phyloP scores from a whole-genome alignment of 768 basidiomycete species.

The Hygrophorus russula region DNA sequence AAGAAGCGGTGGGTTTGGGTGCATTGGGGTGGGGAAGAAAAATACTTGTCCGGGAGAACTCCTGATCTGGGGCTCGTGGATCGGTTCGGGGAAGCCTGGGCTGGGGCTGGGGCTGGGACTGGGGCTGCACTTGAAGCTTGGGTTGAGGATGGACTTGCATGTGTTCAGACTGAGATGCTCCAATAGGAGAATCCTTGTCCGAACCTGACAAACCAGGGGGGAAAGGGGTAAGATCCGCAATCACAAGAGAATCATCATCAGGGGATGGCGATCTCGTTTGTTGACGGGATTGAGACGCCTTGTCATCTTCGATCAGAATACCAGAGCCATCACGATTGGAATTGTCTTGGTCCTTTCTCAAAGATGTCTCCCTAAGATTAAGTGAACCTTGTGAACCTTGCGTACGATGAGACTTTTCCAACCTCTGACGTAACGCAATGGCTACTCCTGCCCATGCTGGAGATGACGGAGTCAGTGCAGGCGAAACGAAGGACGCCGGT shows the following conservation, averaged over 20 bases:
- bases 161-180: neutral
- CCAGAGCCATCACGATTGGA: slow-evolving; percentile 14
- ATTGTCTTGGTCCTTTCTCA: slow-evolving; percentile 4
- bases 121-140: neutral
- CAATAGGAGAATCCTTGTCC: slow-evolving; percentile 2
- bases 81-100: slow-evolving; percentile 21
- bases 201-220: neutral
- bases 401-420: slow-evolving; percentile 19
- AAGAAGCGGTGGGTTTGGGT: slow-evolving; percentile 25
- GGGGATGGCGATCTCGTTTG: neutral
- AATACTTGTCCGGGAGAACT: slow-evolving; percentile 21
- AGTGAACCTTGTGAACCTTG: slow-evolving; percentile 7
- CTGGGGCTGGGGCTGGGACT: slow-evolving; percentile 9
- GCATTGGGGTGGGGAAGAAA: slow-evolving; percentile 38
- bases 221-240: too few relatives aligned
- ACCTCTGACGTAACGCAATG: slow-evolving; percentile 20
- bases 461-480: slow-evolving; percentile 5
- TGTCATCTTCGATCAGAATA: slow-evolving; percentile 38
- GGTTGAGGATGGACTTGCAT: too few relatives aligned
- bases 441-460: slow-evolving; percentile 7
- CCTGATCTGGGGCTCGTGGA: slow-evolving; percentile 18
- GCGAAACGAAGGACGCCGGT: slow-evolving; percentile 9
- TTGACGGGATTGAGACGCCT: slow-evolving; percentile 10
- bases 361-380: slow-evolving; percentile 7
- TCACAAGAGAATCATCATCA: too few relatives aligned